A percentile compares a stretch with the other conserved stretches of the same genome.
These are phyloP conservation scores for Leptodermis oblonga DNA, from an alignment of 257 asterid genomes.

Conservation along the genomic window DNA sequence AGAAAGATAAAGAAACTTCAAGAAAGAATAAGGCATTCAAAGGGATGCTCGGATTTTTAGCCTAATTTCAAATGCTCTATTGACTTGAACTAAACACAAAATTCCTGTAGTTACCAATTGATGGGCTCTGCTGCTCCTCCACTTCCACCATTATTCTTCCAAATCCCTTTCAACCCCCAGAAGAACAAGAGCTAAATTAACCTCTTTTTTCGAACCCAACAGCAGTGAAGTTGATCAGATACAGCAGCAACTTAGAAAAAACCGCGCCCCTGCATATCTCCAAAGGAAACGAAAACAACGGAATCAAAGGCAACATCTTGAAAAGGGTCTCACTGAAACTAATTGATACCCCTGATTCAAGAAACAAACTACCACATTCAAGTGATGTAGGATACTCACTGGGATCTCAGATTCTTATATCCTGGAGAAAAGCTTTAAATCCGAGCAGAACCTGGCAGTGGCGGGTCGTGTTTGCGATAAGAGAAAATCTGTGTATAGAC, in stretches of 20 bases:
- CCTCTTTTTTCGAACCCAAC: background rate
- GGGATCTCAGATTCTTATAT: background rate
- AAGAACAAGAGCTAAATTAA: background rate
- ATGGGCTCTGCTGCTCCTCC: slow-evolving; percentile 43
- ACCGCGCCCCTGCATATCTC: background rate
- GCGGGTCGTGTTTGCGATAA: background rate
- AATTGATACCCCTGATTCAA: background rate
- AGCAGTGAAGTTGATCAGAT: slow-evolving; percentile 5
- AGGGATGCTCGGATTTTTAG: too few species aligned
- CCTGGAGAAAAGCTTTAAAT: background rate
- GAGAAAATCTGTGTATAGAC: background rate
- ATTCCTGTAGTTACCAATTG: slow-evolving; percentile 37
- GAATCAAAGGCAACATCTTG: background rate
- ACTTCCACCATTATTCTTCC: slow-evolving; percentile 43
- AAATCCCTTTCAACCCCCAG: slow-evolving; percentile 15
- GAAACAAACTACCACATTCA: background rate
- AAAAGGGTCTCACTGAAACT: background rate
- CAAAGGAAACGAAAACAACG: background rate
- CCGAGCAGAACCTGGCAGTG: too few species aligned
- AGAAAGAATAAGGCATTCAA: background rate
- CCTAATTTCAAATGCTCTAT: background rate
- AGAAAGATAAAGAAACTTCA: background rate
- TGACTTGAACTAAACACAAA: slow-evolving; percentile 7
- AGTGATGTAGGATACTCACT: background rate
- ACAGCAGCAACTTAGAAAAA: background rate